A percentile compares a stretch with the other conserved stretches of the same genome.
These are phyloP conservation scores for Neoscytalidium dimidiatum DNA, from an alignment of 2,329 filamentous ascomycete species.

Conservation along the genomic window DNA sequence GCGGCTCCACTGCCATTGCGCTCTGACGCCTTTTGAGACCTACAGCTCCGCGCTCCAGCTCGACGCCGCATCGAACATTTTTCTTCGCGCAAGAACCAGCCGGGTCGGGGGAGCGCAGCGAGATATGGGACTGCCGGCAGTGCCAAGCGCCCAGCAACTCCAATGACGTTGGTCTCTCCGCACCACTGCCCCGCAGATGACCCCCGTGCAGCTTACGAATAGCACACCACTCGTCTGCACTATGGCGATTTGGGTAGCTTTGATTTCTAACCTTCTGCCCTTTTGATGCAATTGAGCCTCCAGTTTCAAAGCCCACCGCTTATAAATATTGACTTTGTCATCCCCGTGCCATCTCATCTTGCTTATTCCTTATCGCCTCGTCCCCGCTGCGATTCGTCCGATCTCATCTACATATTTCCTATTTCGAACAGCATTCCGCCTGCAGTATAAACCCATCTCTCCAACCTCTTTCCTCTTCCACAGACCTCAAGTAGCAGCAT, in stretches of 20 bases:
- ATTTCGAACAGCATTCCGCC: neutral
- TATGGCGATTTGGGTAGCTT: neutral
- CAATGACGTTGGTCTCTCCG: too few relatives aligned
- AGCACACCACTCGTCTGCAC: slow-evolving; percentile 11
- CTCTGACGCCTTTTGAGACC: neutral
- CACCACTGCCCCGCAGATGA: neutral
- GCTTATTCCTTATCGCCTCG: neutral
- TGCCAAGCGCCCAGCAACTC: too few relatives aligned
- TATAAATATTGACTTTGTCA: neutral
- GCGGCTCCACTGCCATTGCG: neutral
- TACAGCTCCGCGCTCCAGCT: neutral
- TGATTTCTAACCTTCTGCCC: neutral
- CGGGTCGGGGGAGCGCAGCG: neutral
- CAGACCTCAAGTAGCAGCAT: too few relatives aligned
- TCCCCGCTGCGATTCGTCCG: neutral
- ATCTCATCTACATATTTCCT: neutral
- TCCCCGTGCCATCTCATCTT: neutral
- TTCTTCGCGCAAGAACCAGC: neutral
- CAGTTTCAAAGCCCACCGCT: neutral
- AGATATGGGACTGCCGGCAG: too few relatives aligned
- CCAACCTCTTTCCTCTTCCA: neutral
- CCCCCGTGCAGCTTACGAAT: neutral
- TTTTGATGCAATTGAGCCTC: slow-evolving; percentile 2
- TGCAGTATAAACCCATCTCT: neutral
- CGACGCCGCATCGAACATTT: neutral